A percentile compares a stretch with the other conserved stretches of the same genome.
phyloP scores from a whole-genome alignment of 164 flowering plant species.

The Liquidambar formosana region DNA sequence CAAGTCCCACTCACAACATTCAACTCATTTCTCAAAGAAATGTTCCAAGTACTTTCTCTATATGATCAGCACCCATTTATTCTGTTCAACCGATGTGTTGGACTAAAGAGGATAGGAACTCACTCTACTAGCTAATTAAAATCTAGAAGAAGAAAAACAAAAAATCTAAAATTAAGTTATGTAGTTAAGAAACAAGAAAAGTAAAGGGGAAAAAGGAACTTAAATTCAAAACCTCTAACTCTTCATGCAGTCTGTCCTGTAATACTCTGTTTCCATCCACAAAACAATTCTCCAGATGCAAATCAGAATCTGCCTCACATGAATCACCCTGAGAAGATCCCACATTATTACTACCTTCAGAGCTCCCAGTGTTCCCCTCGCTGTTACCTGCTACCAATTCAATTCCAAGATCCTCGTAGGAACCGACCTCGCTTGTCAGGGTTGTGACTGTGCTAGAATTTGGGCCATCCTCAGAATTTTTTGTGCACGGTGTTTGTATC shows the following conservation, averaged over 20 bases:
- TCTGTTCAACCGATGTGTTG: background rate
- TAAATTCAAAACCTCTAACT: conserved; percentile 55
- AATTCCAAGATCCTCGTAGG: conserved; percentile 24
- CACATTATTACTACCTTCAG: conserved; percentile 27
- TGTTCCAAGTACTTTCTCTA: too few relatives aligned
- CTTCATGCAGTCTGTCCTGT: conserved; percentile 32
- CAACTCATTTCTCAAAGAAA: background rate
- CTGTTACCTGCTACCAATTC: conserved; percentile 25
- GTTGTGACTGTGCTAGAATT: conserved; percentile 19
- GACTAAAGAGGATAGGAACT: background rate
- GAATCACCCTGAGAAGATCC: conserved; percentile 29
- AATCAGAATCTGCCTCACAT: conserved; percentile 30
- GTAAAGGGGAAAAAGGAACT: conserved; percentile 3
- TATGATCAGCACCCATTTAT: too few relatives aligned
- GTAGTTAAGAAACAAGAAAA: background rate
- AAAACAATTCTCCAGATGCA: conserved; percentile 27
- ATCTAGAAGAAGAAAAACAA: background rate
- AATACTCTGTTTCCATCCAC: conserved; percentile 14
- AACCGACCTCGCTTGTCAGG: conserved; percentile 28
- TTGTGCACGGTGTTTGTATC: background rate
- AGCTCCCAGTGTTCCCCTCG: conserved; percentile 21
- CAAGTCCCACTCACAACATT: background rate
- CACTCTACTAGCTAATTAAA: background rate
- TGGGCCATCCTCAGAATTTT: conserved; percentile 19
- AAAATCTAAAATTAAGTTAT: background rate